A percentile compares a stretch with the other conserved stretches of the same genome.
Evolutionary conservation across 345 rosid species (phyloP).

Genomic region (Brassica napus): Da-Ae NC_063439.1:6770001-6770500

Average conservation of each 20-base stretch:
- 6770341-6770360: conserved; percentile 29
- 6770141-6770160: conserved; percentile 10
- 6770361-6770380: conserved; percentile 35
- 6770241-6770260: conserved; percentile 35
- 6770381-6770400: conserved; percentile 58
- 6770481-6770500: no score
- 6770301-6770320: conserved; percentile 35
- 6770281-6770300: conserved; percentile 44
- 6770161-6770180: conserved; percentile 26
- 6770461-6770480: neutral
- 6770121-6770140: conserved; percentile 28
- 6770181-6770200: conserved; percentile 27
- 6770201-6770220: conserved; percentile 21
- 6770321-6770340: conserved; percentile 10
- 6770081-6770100: neutral
- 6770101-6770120: neutral
- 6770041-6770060: neutral
- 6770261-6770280: conserved; percentile 43
- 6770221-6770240: conserved; percentile 37
- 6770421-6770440: neutral
- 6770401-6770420: conserved; percentile 39
- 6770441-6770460: neutral
- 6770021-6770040: conserved; percentile 21
- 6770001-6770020: conserved; percentile 24
- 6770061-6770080: neutral